Base-by-base conservation (phyloP, 768 basidiomycete genomes). In the Lactifluus pinguis region DNA sequence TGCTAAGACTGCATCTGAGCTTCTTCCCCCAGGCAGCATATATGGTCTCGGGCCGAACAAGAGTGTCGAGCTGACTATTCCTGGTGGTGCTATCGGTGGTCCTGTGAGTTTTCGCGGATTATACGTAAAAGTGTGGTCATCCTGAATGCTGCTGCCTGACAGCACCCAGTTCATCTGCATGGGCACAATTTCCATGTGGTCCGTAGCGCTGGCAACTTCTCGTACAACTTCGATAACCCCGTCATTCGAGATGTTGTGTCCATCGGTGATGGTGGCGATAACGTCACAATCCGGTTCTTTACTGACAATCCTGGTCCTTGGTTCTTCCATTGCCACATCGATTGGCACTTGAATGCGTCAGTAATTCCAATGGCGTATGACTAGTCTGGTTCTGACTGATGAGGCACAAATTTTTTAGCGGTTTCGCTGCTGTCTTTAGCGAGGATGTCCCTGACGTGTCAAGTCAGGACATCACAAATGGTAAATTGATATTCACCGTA, bases 11-110 rank as follows among this genome's bases (percentile, higher is more conserved):
- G 75, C 83, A 0, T 66, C 73, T 21, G 73, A 79, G 0, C 72
- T 86, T 17, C 68, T 84, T 38, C 84, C 83, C 0, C n/a, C 55
- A 0, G 82, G 80, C 1, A 74, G 73, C 10, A 72, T 84, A 9
- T 80, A 79, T 63, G 64, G 70, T 9, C 70, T 85, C 10, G 79
- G 78, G 0, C 71, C 67, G 9, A 78, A 82, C 61, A 77, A 65
- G 63, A 77, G 68, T 53, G 76, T 82, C 11, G 80, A 82, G 63
- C 67, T 82, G 7, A 72, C 71, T 8, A 75, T 81, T 17, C 76
- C 79, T 17, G 79, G 74, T 2, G 77, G 74, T 11, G 71, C 71
- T 4, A 52, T 71, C 6, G 60, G 70, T 25, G 79, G 77, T 17
- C 58, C 62, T 11, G 63, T 64, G 47, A 45, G 63, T 49, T 10